These are phyloP conservation scores for Uronychia setigera DNA, from an alignment of 73 alveolate species.

Conservation along the genomic window DNA sequence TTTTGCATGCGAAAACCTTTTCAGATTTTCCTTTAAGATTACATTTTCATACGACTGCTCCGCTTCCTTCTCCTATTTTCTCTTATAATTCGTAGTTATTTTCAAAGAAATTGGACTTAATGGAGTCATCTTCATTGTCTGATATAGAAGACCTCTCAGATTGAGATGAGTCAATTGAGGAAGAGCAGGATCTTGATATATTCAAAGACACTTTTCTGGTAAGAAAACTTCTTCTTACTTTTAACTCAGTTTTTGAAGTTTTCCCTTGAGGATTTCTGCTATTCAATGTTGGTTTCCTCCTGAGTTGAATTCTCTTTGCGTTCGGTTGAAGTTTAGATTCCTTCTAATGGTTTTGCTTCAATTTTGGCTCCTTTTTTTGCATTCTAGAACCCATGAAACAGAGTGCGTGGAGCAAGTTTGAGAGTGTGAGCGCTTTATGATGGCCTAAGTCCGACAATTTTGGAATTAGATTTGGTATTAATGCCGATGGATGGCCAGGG, in stretches of 20 bases:
- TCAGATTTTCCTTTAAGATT: background rate
- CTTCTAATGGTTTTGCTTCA: background rate
- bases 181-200: background rate
- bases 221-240: background rate
- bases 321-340: background rate
- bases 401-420: background rate
- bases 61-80: background rate
- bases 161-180: background rate
- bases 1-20: background rate
- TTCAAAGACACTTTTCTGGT: background rate
- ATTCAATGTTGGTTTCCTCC: too few species aligned
- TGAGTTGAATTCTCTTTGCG: background rate
- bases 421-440: background rate
- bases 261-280: background rate
- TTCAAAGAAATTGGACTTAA: background rate
- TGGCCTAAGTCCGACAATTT: background rate
- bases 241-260: background rate
- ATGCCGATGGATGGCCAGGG: background rate
- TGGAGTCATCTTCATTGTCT: background rate
- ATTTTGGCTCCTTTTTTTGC: constrained; percentile 4
- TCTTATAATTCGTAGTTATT: background rate
- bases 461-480: background rate
- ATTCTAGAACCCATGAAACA: background rate
- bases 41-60: background rate
- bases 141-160: background rate